These are phyloP conservation scores for Aquanectria penicillioides DNA, from an alignment of 2,329 filamentous ascomycete genomes.

Conservation along the genomic window DNA sequence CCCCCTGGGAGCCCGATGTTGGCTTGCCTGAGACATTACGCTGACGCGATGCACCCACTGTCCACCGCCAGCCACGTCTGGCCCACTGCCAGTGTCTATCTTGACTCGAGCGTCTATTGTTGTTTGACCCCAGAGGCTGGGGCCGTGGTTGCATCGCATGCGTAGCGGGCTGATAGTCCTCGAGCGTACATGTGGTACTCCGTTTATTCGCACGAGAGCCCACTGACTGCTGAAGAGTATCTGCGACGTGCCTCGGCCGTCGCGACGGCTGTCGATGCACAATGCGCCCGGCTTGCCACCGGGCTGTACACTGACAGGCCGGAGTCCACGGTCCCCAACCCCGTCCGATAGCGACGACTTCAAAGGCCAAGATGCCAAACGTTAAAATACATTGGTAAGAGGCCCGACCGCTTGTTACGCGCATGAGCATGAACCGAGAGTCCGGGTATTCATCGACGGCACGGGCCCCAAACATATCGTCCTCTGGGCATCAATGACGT, in stretches of 20 bases:
- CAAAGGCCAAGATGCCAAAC: neutral
- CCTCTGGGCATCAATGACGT: conserved; percentile 15
- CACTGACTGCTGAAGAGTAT: too few species aligned
- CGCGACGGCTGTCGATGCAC: too few species aligned
- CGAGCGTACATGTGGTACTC: neutral
- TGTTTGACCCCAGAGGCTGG: conserved; percentile 6
- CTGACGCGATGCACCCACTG: conserved; percentile 6
- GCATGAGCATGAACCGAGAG: conserved; percentile 12
- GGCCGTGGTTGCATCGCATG: conserved; percentile 2
- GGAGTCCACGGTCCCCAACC: too few species aligned
- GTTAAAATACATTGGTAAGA: neutral
- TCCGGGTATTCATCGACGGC: conserved; percentile 4
- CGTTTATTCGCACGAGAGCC: conserved; percentile 3
- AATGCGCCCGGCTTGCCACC: too few species aligned
- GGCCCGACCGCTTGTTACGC: conserved; percentile 1
- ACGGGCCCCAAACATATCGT: conserved; percentile 14
- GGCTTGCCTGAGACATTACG: conserved; percentile 19
- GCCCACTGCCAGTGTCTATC: neutral
- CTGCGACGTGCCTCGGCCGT: too few species aligned
- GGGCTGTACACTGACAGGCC: too few species aligned
- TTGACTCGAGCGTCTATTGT: conserved; percentile 12
- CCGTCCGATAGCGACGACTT: too few species aligned
- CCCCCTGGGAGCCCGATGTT: neutral
- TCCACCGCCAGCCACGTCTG: conserved; percentile 1
- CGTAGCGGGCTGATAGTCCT: neutral